Conservation (phyloP, 2,329 filamentous ascomycete genomes). For the Colletotrichum plurivorum region DNA sequence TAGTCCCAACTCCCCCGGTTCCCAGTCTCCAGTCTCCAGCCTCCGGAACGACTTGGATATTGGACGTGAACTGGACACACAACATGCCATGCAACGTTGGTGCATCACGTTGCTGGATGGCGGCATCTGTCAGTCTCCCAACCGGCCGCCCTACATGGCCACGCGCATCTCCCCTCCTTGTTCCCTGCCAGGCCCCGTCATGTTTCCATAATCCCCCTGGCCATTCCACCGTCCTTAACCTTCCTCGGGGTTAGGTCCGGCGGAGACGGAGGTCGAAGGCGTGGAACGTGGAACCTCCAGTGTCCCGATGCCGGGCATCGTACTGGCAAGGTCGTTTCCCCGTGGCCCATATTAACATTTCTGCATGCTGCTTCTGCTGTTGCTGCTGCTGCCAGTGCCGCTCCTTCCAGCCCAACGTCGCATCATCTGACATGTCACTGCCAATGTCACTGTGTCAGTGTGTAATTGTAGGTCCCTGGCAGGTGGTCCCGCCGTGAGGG, state of each 20-base stretch:
- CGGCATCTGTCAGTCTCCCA: slow-evolving; percentile 15
- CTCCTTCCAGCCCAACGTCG: slow-evolving; percentile 8
- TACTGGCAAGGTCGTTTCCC: slow-evolving; percentile 1
- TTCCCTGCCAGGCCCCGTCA: neutral
- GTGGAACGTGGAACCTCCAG: slow-evolving; percentile 16
- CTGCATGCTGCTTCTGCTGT: neutral
- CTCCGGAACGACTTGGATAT: slow-evolving; percentile 4
- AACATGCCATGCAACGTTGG: slow-evolving; percentile 4
- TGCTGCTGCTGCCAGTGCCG: no score
- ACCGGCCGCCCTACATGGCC: slow-evolving; percentile 3
- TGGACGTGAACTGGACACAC: neutral
- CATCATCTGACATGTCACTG: slow-evolving; percentile 31
- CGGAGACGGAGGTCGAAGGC: slow-evolving; percentile 20
- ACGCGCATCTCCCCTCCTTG: neutral
- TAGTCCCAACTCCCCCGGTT: no score
- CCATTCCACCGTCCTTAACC: slow-evolving; percentile 6
- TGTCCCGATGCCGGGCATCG: slow-evolving; percentile 28
- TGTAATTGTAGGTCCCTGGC: neutral
- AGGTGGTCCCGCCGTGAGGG: neutral
- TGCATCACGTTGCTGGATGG: slow-evolving; percentile 15
- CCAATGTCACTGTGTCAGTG: slow-evolving; percentile 12
- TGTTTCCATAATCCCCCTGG: neutral
- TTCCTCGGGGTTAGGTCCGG: slow-evolving; percentile 22
- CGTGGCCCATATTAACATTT: slow-evolving; percentile 3
- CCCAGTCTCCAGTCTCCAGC: neutral